Conservation (phyloP, 495 filamentous ascomycete genomes). For the Podospora comata region DNA sequence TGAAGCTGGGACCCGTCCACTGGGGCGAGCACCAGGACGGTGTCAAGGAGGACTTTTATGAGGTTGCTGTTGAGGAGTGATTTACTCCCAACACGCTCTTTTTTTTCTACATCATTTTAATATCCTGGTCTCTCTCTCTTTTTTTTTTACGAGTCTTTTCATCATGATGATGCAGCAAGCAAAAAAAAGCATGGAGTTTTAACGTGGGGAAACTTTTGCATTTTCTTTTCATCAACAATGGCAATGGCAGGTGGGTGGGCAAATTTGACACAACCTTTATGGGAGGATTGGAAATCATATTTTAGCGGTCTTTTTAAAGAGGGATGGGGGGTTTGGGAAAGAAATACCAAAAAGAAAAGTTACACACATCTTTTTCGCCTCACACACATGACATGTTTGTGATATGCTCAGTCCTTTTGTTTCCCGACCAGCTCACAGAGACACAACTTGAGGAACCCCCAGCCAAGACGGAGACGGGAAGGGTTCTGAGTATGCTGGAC, state of each 20-base stretch:
- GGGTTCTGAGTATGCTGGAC: background rate
- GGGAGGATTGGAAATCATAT: background rate
- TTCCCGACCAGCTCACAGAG: too few species aligned
- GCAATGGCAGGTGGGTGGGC: too few species aligned
- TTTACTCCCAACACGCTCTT: background rate
- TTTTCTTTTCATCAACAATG: background rate
- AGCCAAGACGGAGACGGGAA: too few species aligned
- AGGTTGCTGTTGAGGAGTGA: conserved; percentile 44
- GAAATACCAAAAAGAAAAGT: background rate
- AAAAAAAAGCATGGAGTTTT: conserved; percentile 2
- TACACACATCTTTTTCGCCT: background rate
- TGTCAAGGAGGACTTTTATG: conserved; percentile 45
- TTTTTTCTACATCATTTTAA: conserved; percentile 2
- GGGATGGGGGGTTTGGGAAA: background rate
- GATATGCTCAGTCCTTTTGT: background rate
- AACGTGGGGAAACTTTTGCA: background rate
- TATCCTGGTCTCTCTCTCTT: background rate
- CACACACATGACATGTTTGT: background rate
- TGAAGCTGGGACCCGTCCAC: conserved; percentile 51
- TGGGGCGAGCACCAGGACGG: conserved; percentile 47
- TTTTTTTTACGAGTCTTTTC: background rate
- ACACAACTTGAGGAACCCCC: background rate
- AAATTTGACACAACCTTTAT: background rate
- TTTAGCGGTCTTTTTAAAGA: background rate
- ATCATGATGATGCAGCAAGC: background rate